Percentiles rank a stretch among this genome's conserved stretches.
These are phyloP conservation scores for Selaginella moellendorffii DNA, from an alignment of 75 land plant species.

Conservation along the genomic window DNA sequence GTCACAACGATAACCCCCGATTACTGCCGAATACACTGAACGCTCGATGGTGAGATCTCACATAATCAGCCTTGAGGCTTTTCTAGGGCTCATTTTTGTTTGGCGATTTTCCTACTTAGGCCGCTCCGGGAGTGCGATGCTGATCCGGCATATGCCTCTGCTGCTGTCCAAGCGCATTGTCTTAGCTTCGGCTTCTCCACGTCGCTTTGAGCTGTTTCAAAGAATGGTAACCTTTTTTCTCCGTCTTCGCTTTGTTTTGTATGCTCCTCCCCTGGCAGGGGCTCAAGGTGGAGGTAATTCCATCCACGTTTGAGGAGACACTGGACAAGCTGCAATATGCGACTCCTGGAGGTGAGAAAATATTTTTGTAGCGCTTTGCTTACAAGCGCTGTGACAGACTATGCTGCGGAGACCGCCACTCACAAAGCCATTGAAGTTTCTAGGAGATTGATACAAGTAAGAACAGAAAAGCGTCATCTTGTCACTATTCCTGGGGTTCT, in stretches of 20 bases:
- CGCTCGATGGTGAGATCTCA: no score
- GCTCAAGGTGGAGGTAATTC: constrained; percentile 28
- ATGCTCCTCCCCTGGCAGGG: constrained; percentile 14
- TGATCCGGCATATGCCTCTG: constrained; percentile 27
- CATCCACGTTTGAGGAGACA: constrained; percentile 35
- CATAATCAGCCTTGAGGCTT: no score
- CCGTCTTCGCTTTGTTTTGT: background rate
- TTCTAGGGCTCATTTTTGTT: no score
- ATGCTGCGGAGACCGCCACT: constrained; percentile 31
- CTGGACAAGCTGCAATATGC: constrained; percentile 26
- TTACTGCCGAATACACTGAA: no score
- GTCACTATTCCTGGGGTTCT: background rate
- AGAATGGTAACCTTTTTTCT: constrained; percentile 16
- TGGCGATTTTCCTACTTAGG: no score
- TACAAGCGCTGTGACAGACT: constrained; percentile 15
- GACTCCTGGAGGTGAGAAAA: constrained; percentile 29
- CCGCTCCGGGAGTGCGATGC: no score
- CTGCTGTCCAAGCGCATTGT: constrained; percentile 22
- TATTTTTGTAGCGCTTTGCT: background rate
- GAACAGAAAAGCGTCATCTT: background rate
- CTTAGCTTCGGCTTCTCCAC: constrained; percentile 26
- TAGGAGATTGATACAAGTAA: constrained; percentile 11
- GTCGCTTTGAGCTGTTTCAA: constrained; percentile 21
- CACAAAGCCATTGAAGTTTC: constrained; percentile 36
- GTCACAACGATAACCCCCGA: no score